Percentiles rank a stretch among this genome's conserved stretches.
Conservation (phyloP, 805 yeast species). For the Kazachstania africana region DNA sequence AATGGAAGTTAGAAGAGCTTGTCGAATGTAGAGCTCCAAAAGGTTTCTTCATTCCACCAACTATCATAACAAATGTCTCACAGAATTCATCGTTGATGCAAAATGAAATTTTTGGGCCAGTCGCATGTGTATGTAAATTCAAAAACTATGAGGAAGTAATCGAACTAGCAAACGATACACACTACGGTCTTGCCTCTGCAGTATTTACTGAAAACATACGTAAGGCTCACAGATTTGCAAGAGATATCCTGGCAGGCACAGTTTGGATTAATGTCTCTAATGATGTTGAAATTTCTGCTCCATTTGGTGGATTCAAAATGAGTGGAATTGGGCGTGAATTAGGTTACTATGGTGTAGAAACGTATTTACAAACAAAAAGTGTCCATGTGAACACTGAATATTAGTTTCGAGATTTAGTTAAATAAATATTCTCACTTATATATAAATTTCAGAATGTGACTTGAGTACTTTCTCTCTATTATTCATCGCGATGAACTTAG, state of each 20-base stretch:
- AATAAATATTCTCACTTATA: neutral
- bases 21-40: constrained; percentile 12
- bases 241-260: constrained; percentile 52
- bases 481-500: neutral
- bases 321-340: constrained; percentile 77
- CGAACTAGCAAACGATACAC: constrained; percentile 29
- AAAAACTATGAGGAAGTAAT: constrained; percentile 29
- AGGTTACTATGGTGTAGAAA: constrained; percentile 59
- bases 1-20: constrained; percentile 31
- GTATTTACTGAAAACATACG: constrained; percentile 59
- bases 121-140: constrained; percentile 29
- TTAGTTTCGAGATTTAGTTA: neutral
- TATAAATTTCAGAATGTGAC: no score
- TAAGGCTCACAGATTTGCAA: constrained; percentile 52
- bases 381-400: constrained; percentile 38
- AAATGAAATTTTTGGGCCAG: constrained; percentile 38
- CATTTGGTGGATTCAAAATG: constrained; percentile 75
- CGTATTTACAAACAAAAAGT: constrained; percentile 65
- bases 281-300: constrained; percentile 50
- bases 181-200: constrained; percentile 34
- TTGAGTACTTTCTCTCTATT: neutral
- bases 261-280: constrained; percentile 63
- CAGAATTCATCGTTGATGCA: constrained; percentile 27
- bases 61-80: constrained; percentile 30
- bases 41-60: constrained; percentile 32